Base-by-base conservation (phyloP, 2,329 filamentous ascomycete species). In the Geosmithia putterillii region DNA sequence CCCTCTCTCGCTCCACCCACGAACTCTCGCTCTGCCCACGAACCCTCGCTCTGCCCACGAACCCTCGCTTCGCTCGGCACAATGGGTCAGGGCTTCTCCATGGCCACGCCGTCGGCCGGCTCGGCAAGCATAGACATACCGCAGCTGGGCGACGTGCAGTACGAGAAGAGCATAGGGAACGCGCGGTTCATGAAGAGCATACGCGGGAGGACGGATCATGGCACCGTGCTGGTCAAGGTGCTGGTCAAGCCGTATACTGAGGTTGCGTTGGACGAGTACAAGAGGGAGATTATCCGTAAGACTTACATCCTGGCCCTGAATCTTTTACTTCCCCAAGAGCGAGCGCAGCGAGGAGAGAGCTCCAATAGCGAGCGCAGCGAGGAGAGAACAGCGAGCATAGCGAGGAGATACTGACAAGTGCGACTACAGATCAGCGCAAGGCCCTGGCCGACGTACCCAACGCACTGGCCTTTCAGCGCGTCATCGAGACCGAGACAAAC, bases 31-130 rank as follows among this genome's bases (percentile, higher is more conserved):
- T n/a, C n/a, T n/a, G n/a, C n/a, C n/a, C n/a, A n/a, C n/a, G n/a
- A n/a, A 36, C 34, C 7, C 15, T 36, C 34, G 7, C 7, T 36
- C 15, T 17, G 7, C 34, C 28, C 28, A 32, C 8, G 34, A 36
- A 17, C 34, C 18, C 34, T 6, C 15, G 7, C 14, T 7, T 36
- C 15, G 34, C 34, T 36, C 7, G 7, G 14, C 48, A 43, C 52
- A 51, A 98, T 98, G 92, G 92, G 92, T 51, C 92, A 98, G 73
- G 89, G 87, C 51, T 95, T 95, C 67, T 95, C 90, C 48, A 79
- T 94, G 54, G 86, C 88, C 43, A 89, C 88, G 57, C 84, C 94
- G 50, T 92, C 88, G 44, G 86, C 87, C 49, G 92, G 89, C 59
- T 85, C 87, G 44, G 89, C 89, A 45, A 87, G 88, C 53, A 95